Percentiles rank a stretch among this genome's conserved stretches.
Conservation (phyloP, 257 asterid species). For the Fraxinus excelsior region DNA sequence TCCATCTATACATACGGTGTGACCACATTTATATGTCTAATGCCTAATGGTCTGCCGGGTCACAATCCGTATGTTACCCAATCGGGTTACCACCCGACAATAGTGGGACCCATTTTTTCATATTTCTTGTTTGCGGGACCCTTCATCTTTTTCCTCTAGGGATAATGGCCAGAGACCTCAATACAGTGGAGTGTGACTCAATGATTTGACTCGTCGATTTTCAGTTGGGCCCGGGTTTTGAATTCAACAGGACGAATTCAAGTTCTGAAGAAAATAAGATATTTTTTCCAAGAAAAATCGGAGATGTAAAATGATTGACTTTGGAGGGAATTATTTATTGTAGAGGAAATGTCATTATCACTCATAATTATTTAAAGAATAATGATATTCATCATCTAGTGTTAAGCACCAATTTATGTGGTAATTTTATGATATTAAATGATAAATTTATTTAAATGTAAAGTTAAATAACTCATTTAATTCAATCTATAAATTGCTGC, state of each 20-base stretch:
- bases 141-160: background rate
- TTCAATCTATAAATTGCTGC: too few relatives aligned
- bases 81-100: conserved; percentile 1
- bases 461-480: too few relatives aligned
- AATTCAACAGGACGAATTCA: background rate
- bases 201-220: background rate
- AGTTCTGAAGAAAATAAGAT: background rate
- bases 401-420: too few relatives aligned
- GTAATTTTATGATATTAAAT: too few relatives aligned
- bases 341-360: background rate
- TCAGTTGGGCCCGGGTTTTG: background rate
- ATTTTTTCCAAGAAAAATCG: background rate
- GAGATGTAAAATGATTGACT: background rate
- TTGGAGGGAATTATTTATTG: background rate
- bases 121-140: background rate
- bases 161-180: background rate
- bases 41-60: background rate
- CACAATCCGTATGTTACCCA: conserved; percentile 1
- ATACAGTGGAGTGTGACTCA: background rate
- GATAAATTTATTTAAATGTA: too few relatives aligned
- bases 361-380: background rate
- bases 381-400: too few relatives aligned
- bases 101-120: background rate
- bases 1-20: background rate
- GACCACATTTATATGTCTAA: background rate